Evolutionary conservation across 2,329 filamentous ascomycete genomes (phyloP).

Genomic region (Erysiphe pulchra): DNA sequence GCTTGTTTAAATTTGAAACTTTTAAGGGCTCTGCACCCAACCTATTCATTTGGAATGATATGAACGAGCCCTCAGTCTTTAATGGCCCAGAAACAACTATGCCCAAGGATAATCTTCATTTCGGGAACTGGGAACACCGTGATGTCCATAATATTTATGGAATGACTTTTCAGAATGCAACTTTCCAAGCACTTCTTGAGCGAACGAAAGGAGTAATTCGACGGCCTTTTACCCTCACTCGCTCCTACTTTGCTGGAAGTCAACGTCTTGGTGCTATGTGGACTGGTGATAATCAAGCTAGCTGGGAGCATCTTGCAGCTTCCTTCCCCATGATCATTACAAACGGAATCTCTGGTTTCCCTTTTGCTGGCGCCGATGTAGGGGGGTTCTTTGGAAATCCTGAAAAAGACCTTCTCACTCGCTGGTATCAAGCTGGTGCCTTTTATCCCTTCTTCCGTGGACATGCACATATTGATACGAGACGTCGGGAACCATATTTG

Average conservation of each 20-base stretch:
- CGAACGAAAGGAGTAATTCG: constrained; percentile 68
- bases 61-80: constrained; percentile 98
- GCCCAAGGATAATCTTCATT: constrained; percentile 92
- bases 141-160: constrained; percentile 93
- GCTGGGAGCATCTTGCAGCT: constrained; percentile 72
- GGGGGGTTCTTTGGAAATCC: constrained; percentile 97
- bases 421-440: constrained; percentile 90
- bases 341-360: constrained; percentile 78
- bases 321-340: constrained; percentile 84
- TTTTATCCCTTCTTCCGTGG: constrained; percentile 98
- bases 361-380: constrained; percentile 85
- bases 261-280: constrained; percentile 89
- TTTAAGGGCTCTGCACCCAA: constrained; percentile 77
- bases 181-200: constrained; percentile 57
- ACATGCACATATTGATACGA: constrained; percentile 89
- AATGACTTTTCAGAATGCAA: constrained; percentile 86
- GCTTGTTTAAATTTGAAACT: constrained; percentile 61
- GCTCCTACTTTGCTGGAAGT: constrained; percentile 75
- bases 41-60: constrained; percentile 95
- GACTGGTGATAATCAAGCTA: constrained; percentile 93
- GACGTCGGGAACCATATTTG: constrained; percentile 80
- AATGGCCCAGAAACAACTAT: constrained; percentile 96
- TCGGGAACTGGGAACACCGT: constrained; percentile 83
- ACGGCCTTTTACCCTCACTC: constrained; percentile 78
- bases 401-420: constrained; percentile 65